Evolutionary conservation across 2,329 filamentous ascomycete species (phyloP).

Genomic region (Fusarium clavum): DNA sequence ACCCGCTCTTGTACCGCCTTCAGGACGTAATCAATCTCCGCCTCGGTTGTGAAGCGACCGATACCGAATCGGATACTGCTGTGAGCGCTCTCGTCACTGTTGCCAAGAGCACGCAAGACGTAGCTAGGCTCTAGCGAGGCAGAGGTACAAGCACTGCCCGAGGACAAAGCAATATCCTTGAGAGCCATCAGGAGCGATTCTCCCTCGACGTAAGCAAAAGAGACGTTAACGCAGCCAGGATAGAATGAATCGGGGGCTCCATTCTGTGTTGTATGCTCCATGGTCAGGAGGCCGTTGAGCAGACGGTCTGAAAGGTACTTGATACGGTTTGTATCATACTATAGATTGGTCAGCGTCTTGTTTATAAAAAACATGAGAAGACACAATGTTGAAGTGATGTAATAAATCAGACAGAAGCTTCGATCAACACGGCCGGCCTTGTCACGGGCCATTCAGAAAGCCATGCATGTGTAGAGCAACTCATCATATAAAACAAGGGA

Average conservation of each 20-base stretch:
- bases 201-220: constrained; percentile 97
- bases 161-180: constrained; percentile 97
- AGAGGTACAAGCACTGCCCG: constrained; percentile 95
- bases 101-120: constrained; percentile 91
- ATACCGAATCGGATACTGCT: constrained; percentile 98
- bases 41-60: constrained; percentile 93
- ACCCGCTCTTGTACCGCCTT: constrained; percentile 94
- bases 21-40: constrained; percentile 96
- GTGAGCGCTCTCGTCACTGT: constrained; percentile 96
- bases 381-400: neutral
- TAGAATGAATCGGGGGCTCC: constrained; percentile 87
- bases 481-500: constrained; percentile 71
- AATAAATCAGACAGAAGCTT: constrained; percentile 74
- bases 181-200: constrained; percentile 98
- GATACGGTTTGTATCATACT: constrained; percentile 95
- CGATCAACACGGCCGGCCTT: constrained; percentile 68
- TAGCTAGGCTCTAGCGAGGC: constrained; percentile 97
- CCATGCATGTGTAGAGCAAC: constrained; percentile 86
- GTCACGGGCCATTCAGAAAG: constrained; percentile 83
- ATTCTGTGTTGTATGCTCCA: constrained; percentile 95
- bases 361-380: constrained; percentile 16
- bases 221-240: constrained; percentile 97
- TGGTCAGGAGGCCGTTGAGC: constrained; percentile 80
- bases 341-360: constrained; percentile 24
- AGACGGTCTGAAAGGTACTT: constrained; percentile 85